Conservation (phyloP, 225 moss, liverwort and hornwort genomes). For the Climacium dendroides region DNA sequence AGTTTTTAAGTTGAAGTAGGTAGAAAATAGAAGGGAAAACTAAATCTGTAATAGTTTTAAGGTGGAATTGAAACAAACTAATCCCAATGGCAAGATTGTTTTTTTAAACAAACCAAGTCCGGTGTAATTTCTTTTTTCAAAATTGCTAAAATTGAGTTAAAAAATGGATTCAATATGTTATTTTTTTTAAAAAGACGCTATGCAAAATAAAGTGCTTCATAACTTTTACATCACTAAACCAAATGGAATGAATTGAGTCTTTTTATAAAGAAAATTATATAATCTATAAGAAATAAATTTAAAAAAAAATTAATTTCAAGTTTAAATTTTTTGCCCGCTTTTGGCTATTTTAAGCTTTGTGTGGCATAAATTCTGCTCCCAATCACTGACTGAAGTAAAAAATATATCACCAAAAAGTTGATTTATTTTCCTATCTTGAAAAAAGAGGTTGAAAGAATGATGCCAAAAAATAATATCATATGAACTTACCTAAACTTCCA, state of each 20-base stretch:
- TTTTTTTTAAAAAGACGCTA: too few species aligned
- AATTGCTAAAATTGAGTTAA: neutral
- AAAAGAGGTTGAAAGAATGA: neutral
- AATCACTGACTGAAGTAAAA: neutral
- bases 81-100: rapidly evolving
- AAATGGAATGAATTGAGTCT: neutral
- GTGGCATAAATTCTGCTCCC: rapidly evolving
- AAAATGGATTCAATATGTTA: neutral
- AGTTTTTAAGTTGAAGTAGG: neutral
- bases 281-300: neutral
- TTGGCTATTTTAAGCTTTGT: neutral
- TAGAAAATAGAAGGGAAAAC: neutral
- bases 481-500: neutral
- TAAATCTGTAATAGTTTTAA: neutral
- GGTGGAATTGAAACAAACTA: neutral
- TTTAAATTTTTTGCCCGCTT: rapidly evolving
- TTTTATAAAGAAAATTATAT: neutral
- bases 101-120: rapidly evolving
- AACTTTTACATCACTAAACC: neutral
- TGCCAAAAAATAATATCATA: neutral
- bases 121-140: neutral
- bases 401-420: neutral
- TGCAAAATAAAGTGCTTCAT: neutral
- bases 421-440: neutral
- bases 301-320: neutral